Evolutionary conservation across 192 early-diverging fungal species (phyloP).

Genomic region (Bifiguratus adelaidae): DNA sequence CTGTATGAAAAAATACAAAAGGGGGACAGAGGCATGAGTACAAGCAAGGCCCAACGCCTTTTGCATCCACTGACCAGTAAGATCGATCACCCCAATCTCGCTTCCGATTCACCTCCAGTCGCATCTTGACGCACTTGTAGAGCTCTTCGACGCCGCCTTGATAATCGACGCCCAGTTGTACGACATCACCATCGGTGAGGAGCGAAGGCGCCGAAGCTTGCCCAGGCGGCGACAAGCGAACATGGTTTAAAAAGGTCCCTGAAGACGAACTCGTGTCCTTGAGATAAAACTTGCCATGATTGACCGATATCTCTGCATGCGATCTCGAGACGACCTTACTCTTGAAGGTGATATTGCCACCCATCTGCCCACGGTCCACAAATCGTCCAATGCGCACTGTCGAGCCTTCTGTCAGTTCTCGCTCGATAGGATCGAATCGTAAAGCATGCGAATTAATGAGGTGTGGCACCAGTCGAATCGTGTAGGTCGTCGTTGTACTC

Average conservation of each 20-base stretch:
- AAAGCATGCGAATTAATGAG: constrained; percentile 35
- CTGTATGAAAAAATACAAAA: constrained; percentile 8
- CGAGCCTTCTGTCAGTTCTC: constrained; percentile 13
- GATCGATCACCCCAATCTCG: constrained; percentile 6
- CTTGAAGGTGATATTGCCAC: constrained; percentile 54
- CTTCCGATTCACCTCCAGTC: constrained; percentile 59
- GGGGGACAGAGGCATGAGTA: too few species aligned
- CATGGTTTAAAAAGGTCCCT: constrained; percentile 95
- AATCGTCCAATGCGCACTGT: constrained; percentile 24
- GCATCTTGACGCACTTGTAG: constrained; percentile 89
- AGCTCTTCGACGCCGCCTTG: constrained; percentile 89
- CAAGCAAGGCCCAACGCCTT: too few species aligned
- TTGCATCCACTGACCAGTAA: not conserved
- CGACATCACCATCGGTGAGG: constrained; percentile 82
- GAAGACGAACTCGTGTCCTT: constrained; percentile 94
- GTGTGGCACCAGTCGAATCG: constrained; percentile 47
- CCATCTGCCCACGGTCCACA: constrained; percentile 24
- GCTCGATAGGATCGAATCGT: constrained; percentile 41
- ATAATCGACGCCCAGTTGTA: constrained; percentile 96
- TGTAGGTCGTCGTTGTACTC: constrained; percentile 11
- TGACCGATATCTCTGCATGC: constrained; percentile 83
- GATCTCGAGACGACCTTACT: constrained; percentile 77
- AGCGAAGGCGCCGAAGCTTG: constrained; percentile 73
- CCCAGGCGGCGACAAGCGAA: constrained; percentile 78
- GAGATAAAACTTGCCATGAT: constrained; percentile 79